Base-by-base conservation (phyloP, 2,329 filamentous ascomycete species). In the Nothomitra cinnamomea region DNA sequence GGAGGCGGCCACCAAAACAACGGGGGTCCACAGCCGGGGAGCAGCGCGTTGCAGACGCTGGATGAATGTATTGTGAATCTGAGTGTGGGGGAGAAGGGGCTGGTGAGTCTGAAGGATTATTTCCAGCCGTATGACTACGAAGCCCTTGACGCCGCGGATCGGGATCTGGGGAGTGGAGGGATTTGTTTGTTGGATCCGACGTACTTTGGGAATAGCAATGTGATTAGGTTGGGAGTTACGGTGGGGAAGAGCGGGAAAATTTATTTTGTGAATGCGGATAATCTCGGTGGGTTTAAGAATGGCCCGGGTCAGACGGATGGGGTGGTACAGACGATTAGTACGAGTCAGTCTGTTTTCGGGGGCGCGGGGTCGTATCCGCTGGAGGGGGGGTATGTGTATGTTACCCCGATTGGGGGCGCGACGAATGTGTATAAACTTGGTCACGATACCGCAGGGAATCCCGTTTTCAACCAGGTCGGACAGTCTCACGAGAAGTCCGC, bases 231-330 rank as follows among this genome's bases (percentile, higher is more conserved):
- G 12, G 74, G 70, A 0, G 68, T 76, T 5, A 66, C 73, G 0
- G 70, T 70, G 2, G 74, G 74, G 10, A 77, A 77, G 61, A 73
- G 70, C 38, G 72, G 71, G 1, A 74, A 69, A 53, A 63, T 64
- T 0, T 71, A 69, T 55, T 59, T 70, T 40, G 56, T 71, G 17
- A 66, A 70, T 55, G 61, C 63, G 2, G 65, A 70, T 54, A 66
- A 70, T 42, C 60, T 71, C 1, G 69, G 69, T 22, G 69, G 68
- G n/a, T 71, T 66, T 52, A 65, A 65, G 28, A 62, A 68, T 38
- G 68, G 67, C 4, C 53, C 63, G 3, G 64, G 62, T 17, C 61
- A 61, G 48, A 63, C 61, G 0, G 68, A 71, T 57, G 63, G 62
- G 8, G 59, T 67, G 19, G 53, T 70, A n/a, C 67, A 70, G 56